Conservation (phyloP, 2,329 filamentous ascomycete genomes). For the Sclerotinia sclerotiorum region DNA sequence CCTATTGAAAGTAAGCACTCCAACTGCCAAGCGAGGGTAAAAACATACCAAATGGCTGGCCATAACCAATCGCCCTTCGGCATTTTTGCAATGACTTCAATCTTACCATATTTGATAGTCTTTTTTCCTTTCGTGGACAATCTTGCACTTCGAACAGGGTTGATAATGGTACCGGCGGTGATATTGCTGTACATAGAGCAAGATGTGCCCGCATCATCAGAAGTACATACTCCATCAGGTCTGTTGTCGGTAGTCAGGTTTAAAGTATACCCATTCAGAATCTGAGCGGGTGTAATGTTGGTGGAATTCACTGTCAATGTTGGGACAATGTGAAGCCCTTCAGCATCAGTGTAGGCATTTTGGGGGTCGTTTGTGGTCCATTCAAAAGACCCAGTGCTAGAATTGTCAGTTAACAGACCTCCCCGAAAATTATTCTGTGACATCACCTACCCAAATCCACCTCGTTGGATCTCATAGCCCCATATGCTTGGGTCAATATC, state of each 20-base stretch:
- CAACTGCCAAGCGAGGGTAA: not conserved
- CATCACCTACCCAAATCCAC: conserved; percentile 22
- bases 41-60: conserved; percentile 44
- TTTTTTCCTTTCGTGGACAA: conserved; percentile 50
- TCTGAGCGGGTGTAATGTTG: conserved; percentile 43
- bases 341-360: conserved; percentile 50
- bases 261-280: conserved; percentile 46
- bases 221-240: conserved; percentile 46
- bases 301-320: conserved; percentile 49
- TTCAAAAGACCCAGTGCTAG: conserved; percentile 52
- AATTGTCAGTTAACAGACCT: not conserved
- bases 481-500: conserved; percentile 46
- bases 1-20: conserved; percentile 33
- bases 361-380: conserved; percentile 51
- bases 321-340: conserved; percentile 56
- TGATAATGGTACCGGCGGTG: conserved; percentile 48
- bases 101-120: conserved; percentile 50
- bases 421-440: not conserved
- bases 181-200: conserved; percentile 44
- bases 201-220: conserved; percentile 41
- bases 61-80: conserved; percentile 57
- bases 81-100: conserved; percentile 55
- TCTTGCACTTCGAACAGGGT: conserved; percentile 51
- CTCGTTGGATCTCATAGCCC: conserved; percentile 47
- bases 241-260: conserved; percentile 45